Conservation (phyloP, 2,329 filamentous ascomycete genomes). For the Talaromyces sp. region DNA sequence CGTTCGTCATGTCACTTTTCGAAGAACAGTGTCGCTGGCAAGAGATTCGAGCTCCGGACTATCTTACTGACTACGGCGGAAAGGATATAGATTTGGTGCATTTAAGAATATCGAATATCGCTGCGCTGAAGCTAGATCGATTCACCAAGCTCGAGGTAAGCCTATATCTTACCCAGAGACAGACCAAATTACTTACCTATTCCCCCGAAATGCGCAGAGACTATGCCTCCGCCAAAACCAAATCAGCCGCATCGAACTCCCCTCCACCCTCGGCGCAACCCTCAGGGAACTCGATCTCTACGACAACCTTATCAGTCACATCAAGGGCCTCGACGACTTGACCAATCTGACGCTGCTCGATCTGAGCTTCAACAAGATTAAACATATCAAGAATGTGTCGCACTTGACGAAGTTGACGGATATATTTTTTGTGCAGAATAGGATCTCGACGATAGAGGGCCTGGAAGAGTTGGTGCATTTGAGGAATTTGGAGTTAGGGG, state of each 20-base stretch:
- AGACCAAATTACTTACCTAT: not conserved
- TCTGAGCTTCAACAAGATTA: conserved; percentile 98
- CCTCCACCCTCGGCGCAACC: conserved; percentile 61
- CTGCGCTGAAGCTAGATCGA: conserved; percentile 73
- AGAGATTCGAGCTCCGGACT: not conserved
- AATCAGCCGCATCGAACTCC: conserved; percentile 75
- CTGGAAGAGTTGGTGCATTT: conserved; percentile 71
- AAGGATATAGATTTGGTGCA: conserved; percentile 89
- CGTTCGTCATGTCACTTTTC: conserved; percentile 8
- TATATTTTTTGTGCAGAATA: conserved; percentile 91
- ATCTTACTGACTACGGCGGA: not conserved
- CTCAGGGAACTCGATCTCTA: conserved; percentile 89
- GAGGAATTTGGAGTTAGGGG: conserved; percentile 82
- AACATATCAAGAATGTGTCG: conserved; percentile 86
- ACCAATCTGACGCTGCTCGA: conserved; percentile 75
- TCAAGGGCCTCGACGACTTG: conserved; percentile 77
- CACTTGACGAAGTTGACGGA: conserved; percentile 76
- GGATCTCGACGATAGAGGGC: conserved; percentile 82
- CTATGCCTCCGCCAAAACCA: conserved; percentile 91
- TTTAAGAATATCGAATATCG: conserved; percentile 73
- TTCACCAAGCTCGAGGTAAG: conserved; percentile 67
- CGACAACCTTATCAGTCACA: conserved; percentile 88
- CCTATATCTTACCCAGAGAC: not conserved
- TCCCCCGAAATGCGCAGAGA: conserved; percentile 42
- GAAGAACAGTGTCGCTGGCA: not conserved